Percentiles rank a stretch among this genome's conserved stretches.
Conservation (phyloP, 306 rosid species). For the Neltuma alba region DNA sequence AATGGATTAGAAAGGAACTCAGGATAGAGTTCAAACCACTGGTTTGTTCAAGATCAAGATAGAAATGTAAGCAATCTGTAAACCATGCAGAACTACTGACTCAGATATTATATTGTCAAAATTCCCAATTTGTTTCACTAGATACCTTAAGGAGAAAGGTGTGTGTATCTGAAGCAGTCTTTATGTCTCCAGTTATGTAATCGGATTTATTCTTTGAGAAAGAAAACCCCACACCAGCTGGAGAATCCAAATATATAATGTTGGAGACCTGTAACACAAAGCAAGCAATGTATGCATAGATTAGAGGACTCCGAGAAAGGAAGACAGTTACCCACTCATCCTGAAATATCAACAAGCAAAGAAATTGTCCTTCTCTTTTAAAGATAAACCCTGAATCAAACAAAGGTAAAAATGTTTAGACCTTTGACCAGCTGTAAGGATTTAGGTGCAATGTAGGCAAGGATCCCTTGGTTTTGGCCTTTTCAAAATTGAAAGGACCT, state of each 20-base stretch:
- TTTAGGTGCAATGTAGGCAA: constrained; percentile 73
- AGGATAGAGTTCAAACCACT: constrained; percentile 83
- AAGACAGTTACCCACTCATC: neutral
- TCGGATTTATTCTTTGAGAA: constrained; percentile 69
- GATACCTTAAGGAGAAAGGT: constrained; percentile 87
- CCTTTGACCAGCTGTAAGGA: constrained; percentile 97
- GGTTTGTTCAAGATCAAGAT: constrained; percentile 24
- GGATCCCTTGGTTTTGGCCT: too few relatives aligned
- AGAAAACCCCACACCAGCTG: constrained; percentile 92
- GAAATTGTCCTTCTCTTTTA: neutral
- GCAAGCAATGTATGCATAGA: constrained; percentile 22
- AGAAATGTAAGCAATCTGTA: constrained; percentile 34
- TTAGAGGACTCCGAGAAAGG: neutral
- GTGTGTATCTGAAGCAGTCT: constrained; percentile 83
- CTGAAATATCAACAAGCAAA: neutral
- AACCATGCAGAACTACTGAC: constrained; percentile 17
- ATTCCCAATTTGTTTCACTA: constrained; percentile 20
- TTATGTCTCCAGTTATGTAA: constrained; percentile 69
- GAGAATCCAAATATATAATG: constrained; percentile 89
- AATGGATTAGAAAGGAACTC: constrained; percentile 78
- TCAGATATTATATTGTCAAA: constrained; percentile 4
- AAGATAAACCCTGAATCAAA: constrained; percentile 1
- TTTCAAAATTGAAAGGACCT: constrained; percentile 92
- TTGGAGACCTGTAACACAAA: constrained; percentile 72
- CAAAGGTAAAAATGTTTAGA: constrained; percentile 17